phyloP scores from a whole-genome alignment of 164 flowering plant species.

The Buxus sempervirens region DNA sequence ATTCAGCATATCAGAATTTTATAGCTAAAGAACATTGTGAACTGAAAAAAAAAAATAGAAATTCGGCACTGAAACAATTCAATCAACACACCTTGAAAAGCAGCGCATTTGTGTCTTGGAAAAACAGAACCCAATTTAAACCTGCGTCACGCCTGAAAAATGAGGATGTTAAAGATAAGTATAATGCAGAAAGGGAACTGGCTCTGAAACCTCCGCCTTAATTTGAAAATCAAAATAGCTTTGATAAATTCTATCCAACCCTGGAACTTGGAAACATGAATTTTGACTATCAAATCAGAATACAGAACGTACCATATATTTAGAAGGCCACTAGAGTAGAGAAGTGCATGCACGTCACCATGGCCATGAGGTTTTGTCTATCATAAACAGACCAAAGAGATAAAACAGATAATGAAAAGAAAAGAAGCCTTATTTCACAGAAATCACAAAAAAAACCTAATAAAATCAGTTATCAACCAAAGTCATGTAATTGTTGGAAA shows the following conservation, averaged over 20 bases:
- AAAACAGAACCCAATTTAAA: constrained; percentile 88
- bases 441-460: not conserved
- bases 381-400: constrained; percentile 11
- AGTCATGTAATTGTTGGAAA: not conserved
- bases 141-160: constrained; percentile 77
- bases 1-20: constrained; percentile 5
- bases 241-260: not conserved
- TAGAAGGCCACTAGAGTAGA: constrained; percentile 84
- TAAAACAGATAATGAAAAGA: not conserved
- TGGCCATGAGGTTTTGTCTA: constrained; percentile 99
- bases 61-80: not conserved
- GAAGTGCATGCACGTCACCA: constrained; percentile 97
- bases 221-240: too few species aligned
- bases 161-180: not conserved
- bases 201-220: not conserved
- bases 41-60: not conserved
- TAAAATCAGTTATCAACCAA: not conserved
- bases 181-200: not conserved
- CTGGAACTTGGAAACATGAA: not conserved
- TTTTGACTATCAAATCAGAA: constrained; percentile 2
- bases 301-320: constrained; percentile 52
- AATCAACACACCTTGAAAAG: constrained; percentile 78
- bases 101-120: constrained; percentile 99
- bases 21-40: constrained; percentile 1
- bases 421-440: not conserved